Evolutionary conservation across 306 rosid species (phyloP), one percentile per base, ranked within the genome.

Genomic region (Vigna unguiculata): DNA sequence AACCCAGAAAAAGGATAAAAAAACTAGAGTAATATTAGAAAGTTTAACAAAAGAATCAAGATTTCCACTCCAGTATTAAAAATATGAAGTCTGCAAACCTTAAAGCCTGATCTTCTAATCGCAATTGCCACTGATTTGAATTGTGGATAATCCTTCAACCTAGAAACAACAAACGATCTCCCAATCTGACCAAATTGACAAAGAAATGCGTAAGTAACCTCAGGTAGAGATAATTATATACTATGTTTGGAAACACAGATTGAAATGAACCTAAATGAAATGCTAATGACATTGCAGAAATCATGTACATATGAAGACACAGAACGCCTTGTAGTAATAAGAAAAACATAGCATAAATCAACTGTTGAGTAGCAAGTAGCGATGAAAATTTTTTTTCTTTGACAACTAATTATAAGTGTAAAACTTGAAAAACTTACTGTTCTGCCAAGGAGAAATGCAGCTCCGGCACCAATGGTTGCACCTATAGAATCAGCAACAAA

Each of bases 371-470:
- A 16, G 57, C 53, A 60, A 65, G 62, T 41, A 43, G 57, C n/a
- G n/a, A n/a, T n/a, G n/a, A n/a, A n/a, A n/a, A n/a, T n/a, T n/a
- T n/a, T n/a, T n/a, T n/a, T n/a, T 57, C 13, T 68, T 34, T 70
- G 40, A 51, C 45, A 58, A 75, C 38, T 30, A 75, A 30, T 55
- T 53, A 53, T 21, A 65, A 64, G 65, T 55, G 47, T 36, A 41
- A 65, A 61, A 52, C 7, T 7, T 64, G 63, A 72, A 55, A 40
- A 65, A 87, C 95, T 80, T 72, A 95, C 98, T n/a, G 98, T 95
- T 92, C 97, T 87, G 36, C 98, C 98, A 8, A 95, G 92, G 84
- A 95, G 77, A 67, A 95, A 95, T 62, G 98, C 98, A 60, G 97
- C 96, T 77, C 93, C 97, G 6, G 97, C 98, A 52, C 98, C 98